Conservation (phyloP, 257 asterid species). For the Fraxinus anomala region DNA sequence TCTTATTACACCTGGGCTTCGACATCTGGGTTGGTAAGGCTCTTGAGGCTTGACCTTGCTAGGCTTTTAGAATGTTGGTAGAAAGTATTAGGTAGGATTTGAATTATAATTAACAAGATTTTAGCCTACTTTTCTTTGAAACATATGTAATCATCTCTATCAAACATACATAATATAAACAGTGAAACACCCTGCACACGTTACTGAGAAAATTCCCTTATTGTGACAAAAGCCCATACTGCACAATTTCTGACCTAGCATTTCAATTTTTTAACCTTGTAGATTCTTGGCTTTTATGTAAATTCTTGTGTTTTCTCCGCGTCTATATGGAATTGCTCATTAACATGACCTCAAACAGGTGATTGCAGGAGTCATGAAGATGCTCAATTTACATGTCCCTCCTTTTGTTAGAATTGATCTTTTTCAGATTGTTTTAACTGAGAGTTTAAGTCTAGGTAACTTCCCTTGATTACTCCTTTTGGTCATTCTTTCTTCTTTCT, state of each 20-base stretch:
- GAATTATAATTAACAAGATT: too few relatives aligned
- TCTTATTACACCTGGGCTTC: too few relatives aligned
- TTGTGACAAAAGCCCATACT: slow-evolving; percentile 4
- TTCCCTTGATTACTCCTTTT: slow-evolving; percentile 12
- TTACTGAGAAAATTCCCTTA: neutral
- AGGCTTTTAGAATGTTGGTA: neutral
- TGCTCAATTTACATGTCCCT: slow-evolving; percentile 65
- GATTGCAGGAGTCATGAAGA: slow-evolving; percentile 72
- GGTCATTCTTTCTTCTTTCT: slow-evolving; percentile 17
- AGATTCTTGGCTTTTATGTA: slow-evolving; percentile 5
- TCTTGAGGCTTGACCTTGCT: too few relatives aligned
- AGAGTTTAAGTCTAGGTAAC: slow-evolving; percentile 77
- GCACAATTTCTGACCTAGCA: slow-evolving; percentile 9
- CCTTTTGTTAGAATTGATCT: slow-evolving; percentile 88
- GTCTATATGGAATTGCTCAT: slow-evolving; percentile 26
- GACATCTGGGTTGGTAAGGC: too few relatives aligned
- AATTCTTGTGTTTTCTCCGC: slow-evolving; percentile 13
- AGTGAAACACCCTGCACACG: neutral
- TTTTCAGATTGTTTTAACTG: slow-evolving; percentile 70
- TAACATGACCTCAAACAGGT: slow-evolving; percentile 58
- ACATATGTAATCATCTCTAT: neutral
- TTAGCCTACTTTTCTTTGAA: neutral
- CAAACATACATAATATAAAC: neutral
- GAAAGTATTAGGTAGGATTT: too few relatives aligned
- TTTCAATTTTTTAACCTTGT: neutral